Evolutionary conservation across 1,284 basidiomycete species (phyloP), one percentile per base, ranked within the genome.

Genomic region (Trichosporon sp.): DNA sequence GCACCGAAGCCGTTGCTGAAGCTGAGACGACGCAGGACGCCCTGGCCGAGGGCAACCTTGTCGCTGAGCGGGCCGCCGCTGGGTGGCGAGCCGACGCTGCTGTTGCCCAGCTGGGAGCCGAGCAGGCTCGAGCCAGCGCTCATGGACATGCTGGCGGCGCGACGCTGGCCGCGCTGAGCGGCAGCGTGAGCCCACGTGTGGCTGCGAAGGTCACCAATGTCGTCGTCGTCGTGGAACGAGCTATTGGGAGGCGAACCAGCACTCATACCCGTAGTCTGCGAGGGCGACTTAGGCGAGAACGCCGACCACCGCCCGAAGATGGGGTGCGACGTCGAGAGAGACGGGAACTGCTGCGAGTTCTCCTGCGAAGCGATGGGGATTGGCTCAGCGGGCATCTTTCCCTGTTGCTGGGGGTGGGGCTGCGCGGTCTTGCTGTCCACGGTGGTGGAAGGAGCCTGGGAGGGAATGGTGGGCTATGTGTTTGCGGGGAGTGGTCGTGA

Each of bases 11-110:
- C 71, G 40, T 77, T 75, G 31, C 75, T 74, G 43, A 83, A 69
- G 48, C 78, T 79, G 68, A 83, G 71, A n/a, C 81, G 76, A 26
- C 80, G 72, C 11, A 83, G 69, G 2, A 80, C 77, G 19, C 81
- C 81, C 71, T 83, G 78, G 38, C 80, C 81, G 67, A 76, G 79
- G 7, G 80, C 77, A 32, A 75, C 76, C 70, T 83, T 81, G 72
- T 81, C 81, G 43, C 76, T 78, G 64, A 81, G 67, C 11, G 78
- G 76, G 3, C 75, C 76, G 68, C 26, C 70, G 51, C 61, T 64
- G n/a, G 59, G 71, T 48, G 68, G 67, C 67, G 59, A 37, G 59
- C 48, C 46, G n/a, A 66, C 70, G 40, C 35, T 43, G 67, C 64
- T 26, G 40, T 31, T 67, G 54, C 66, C 32, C 16, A 63, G 59